Base-by-base conservation (phyloP, 1,139 yeast species). In the Suhomyces panamericanus region DNA sequence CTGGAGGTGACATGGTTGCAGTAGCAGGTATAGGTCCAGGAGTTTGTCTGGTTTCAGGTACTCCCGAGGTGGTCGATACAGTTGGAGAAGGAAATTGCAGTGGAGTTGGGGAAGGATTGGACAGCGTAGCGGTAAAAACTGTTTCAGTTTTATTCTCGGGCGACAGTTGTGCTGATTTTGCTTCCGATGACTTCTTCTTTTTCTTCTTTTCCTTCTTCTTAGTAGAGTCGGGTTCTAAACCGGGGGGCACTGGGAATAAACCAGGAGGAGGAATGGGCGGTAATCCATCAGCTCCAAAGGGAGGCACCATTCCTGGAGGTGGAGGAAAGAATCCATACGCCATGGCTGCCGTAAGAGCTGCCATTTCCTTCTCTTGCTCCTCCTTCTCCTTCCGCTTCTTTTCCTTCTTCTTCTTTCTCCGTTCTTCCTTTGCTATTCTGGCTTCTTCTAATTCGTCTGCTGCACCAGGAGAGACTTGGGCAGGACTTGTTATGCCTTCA, bases 341-440 rank as follows among this genome's bases (percentile, higher is more conserved):
- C 16, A 58, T 49, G 7, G 48, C 49, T 14, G 51, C 54, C 2
- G 44, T 37, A 14, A 49, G 48, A 3, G 63, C 62, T 2, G 67
- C 67, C 41, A 61, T 60, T 43, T 58, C 56, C n/a, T 61, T 63
- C 37, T 52, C 57, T 39, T 55, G 52, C 29, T 53, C 52, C 35
- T 50, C 56, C 39, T 52, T 52, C 33, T 49, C 49, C 48, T 54
- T 51, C 46, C 46, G 61, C 52, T 48, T 52, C 54, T 35, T 58
- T 49, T 51, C 57, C 57, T 53, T 55, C 53, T 49, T 49, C 45
- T 54, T 57, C 49, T 55, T 54, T 42, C 54, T 50, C 48, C 49
- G 49, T 36, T 54, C 57, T 33, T 51, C 58, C 34, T 42, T 48
- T 17, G 47, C 44, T 22, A 45, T 48, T 11, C 44, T 47, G 4